phyloP scores from a whole-genome alignment of 2,329 filamentous ascomycete genomes.

The Diplodia sapinea region DNA sequence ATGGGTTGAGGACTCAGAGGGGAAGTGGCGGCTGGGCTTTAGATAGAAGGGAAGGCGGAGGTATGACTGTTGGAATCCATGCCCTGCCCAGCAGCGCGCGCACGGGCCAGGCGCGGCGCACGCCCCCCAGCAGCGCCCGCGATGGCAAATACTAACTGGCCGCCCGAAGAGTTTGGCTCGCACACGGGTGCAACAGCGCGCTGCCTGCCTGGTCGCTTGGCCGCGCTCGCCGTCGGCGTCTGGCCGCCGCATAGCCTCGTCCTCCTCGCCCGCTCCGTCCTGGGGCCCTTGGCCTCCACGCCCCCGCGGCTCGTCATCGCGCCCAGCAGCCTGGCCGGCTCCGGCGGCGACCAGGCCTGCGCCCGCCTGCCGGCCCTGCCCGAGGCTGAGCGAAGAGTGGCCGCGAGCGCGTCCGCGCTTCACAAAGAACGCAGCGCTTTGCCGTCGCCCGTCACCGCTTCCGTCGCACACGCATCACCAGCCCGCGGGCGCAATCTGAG shows the following conservation, averaged over 20 bases:
- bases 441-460: slow-evolving; percentile 21
- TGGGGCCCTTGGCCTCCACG: too few species aligned
- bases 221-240: slow-evolving; percentile 9
- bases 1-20: slow-evolving; percentile 10
- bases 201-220: slow-evolving; percentile 10
- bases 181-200: slow-evolving; percentile 28
- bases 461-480: slow-evolving; percentile 17
- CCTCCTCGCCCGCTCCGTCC: slow-evolving; percentile 3
- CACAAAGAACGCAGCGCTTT: background rate
- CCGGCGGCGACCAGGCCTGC: slow-evolving; percentile 20
- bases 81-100: slow-evolving; percentile 16
- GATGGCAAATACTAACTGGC: slow-evolving; percentile 25
- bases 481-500: slow-evolving; percentile 26
- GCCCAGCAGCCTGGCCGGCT: slow-evolving; percentile 14
- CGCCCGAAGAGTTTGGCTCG: slow-evolving; percentile 21
- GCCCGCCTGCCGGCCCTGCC: slow-evolving; percentile 16
- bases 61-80: slow-evolving; percentile 13
- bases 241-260: slow-evolving; percentile 9
- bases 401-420: slow-evolving; percentile 3
- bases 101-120: slow-evolving; percentile 14
- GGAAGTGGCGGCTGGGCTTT: slow-evolving; percentile 29
- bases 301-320: slow-evolving; percentile 15
- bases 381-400: slow-evolving; percentile 12
- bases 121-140: slow-evolving; percentile 12
- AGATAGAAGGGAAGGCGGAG: slow-evolving; percentile 26